These are phyloP conservation scores for apple (Malus domestica) DNA, from an alignment of 306 rosid genomes.

Conservation along the genomic window DNA sequence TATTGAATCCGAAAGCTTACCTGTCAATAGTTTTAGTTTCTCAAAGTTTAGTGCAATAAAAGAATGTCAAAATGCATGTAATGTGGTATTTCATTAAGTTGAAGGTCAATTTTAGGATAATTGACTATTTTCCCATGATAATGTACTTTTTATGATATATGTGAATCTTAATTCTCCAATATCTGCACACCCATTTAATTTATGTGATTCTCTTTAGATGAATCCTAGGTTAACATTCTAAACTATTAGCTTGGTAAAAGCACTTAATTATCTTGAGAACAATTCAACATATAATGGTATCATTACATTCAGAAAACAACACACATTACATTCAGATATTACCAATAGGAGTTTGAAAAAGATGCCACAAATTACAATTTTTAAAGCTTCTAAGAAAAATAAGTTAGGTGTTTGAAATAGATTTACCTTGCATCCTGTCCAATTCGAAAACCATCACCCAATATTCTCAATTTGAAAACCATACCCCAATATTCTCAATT, in stretches of 20 bases:
- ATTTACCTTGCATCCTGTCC: no score
- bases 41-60: slow-evolving; percentile 5
- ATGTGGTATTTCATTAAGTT: slow-evolving; percentile 7
- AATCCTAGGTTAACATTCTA: neutral
- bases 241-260: neutral
- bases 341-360: no score
- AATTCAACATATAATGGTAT: neutral
- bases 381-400: no score
- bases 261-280: neutral
- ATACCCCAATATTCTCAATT: no score
- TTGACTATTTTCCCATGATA: neutral
- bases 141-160: neutral
- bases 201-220: neutral
- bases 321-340: no score
- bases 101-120: neutral
- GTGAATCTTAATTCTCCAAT: neutral
- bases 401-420: no score
- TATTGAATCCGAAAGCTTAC: slow-evolving; percentile 92
- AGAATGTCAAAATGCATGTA: slow-evolving; percentile 1
- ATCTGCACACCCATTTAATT: neutral
- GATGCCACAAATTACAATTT: no score
- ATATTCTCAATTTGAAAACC: no score
- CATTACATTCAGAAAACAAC: neutral
- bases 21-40: slow-evolving; percentile 38
- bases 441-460: no score